Evolutionary conservation across 768 basidiomycete genomes (phyloP).

Genomic region (Suillus placidus): DNA sequence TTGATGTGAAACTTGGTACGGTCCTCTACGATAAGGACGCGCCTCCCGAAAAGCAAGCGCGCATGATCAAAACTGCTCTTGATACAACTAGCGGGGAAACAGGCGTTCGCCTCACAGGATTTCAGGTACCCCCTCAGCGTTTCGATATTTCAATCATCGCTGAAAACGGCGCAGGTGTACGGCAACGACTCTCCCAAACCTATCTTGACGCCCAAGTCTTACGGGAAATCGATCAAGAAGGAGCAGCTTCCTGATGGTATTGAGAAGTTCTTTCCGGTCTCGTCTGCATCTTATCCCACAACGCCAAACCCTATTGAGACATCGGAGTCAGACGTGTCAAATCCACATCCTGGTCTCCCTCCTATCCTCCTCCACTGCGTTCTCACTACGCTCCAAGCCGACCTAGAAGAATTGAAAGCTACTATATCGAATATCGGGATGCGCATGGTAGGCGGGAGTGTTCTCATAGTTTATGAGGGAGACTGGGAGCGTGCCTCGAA

Average conservation of each 20-base stretch:
- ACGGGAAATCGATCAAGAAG: conserved; percentile 74
- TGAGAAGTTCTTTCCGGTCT: conserved; percentile 74
- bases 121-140: conserved; percentile 60
- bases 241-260: conserved; percentile 78
- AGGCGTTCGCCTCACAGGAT: conserved; percentile 86
- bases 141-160: conserved; percentile 4
- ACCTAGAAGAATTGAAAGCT: conserved; percentile 52
- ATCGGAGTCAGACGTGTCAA: conserved; percentile 15
- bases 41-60: conserved; percentile 69
- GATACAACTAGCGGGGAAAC: conserved; percentile 74
- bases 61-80: conserved; percentile 74
- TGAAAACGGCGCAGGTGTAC: conserved; percentile 57
- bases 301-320: background rate
- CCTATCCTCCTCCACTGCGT: conserved; percentile 54
- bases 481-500: conserved; percentile 45
- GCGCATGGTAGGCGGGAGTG: conserved; percentile 80
- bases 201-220: conserved; percentile 68
- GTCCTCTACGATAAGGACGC: conserved; percentile 76
- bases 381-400: conserved; percentile 54
- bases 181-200: conserved; percentile 58
- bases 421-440: conserved; percentile 60
- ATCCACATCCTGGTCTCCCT: conserved; percentile 54
- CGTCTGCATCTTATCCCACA: conserved; percentile 16
- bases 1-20: conserved; percentile 94
- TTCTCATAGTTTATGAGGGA: conserved; percentile 82